Percentiles rank a stretch among this genome's conserved stretches.
These are phyloP conservation scores for Linnemannia exigua DNA, from an alignment of 192 early-diverging fungal species.

Conservation along the genomic window DNA sequence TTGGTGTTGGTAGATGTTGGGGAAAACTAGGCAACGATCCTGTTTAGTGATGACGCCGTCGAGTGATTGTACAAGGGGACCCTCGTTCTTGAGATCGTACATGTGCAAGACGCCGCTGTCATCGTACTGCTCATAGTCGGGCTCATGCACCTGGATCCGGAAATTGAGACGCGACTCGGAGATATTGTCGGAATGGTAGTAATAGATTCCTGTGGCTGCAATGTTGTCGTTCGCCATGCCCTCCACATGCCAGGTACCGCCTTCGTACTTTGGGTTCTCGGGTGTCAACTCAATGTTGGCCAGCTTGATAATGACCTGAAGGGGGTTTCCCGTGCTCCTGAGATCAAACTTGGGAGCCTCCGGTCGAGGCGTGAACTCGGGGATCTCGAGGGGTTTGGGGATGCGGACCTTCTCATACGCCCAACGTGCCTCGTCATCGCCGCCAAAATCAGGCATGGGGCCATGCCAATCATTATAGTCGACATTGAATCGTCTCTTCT, in stretches of 20 bases:
- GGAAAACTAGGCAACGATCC: slow-evolving; percentile 79
- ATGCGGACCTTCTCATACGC: slow-evolving; percentile 45
- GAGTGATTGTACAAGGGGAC: slow-evolving; percentile 55
- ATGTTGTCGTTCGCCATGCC: slow-evolving; percentile 80
- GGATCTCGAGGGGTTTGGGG: slow-evolving; percentile 21
- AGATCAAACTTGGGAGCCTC: slow-evolving; percentile 18
- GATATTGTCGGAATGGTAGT: slow-evolving; percentile 79
- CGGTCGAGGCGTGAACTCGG: slow-evolving; percentile 24
- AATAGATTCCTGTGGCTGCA: slow-evolving; percentile 80
- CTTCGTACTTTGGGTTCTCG: slow-evolving; percentile 68
- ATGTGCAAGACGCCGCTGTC: slow-evolving; percentile 32
- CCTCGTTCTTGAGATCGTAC: slow-evolving; percentile 59
- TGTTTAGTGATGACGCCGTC: slow-evolving; percentile 62
- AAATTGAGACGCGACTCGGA: slow-evolving; percentile 67
- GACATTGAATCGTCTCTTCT: neutral
- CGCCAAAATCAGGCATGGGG: neutral
- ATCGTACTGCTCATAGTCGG: slow-evolving; percentile 50
- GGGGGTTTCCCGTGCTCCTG: slow-evolving; percentile 43
- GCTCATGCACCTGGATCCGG: slow-evolving; percentile 58
- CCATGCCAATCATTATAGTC: slow-evolving; percentile 19
- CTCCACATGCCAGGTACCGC: slow-evolving; percentile 77
- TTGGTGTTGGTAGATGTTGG: slow-evolving; percentile 80
- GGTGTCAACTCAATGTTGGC: slow-evolving; percentile 78
- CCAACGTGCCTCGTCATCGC: no score
- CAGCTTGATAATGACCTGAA: slow-evolving; percentile 75